Base-by-base conservation (phyloP, 2,329 filamentous ascomycete species). In the Botrytis elliptica region DNA sequence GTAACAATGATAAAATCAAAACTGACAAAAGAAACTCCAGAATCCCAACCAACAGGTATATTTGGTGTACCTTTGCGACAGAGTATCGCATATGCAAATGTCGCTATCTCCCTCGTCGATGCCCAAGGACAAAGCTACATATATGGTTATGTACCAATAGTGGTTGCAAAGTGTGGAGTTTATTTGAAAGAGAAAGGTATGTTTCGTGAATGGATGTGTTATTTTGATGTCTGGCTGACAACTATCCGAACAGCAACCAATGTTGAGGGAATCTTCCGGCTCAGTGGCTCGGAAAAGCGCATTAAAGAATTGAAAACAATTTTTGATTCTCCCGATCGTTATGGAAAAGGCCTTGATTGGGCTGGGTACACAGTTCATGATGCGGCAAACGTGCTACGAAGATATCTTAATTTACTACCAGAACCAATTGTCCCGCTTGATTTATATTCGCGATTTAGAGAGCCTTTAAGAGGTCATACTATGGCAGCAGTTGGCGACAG, bases 361-460 rank as follows among this genome's bases (percentile, higher is more conserved):
- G 92, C 94, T 65, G 96, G 96, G 65, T 99, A 97, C 82, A 99
- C 96, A 0, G 96, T 99, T 60, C 96, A 99, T 83, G 96, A 99
- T 87, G 96, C 96, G 40, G 95, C 96, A 79, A 99, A 98, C 81
- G 95, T 99, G 75, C 88, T 99, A 63, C 91, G 96, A 76, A 90
- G 96, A 78, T 99, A 99, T 82, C 90, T 99, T 76, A 98, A 98
- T 83, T 93, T 97, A 81, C 88, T 99, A 3, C 96, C 96, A 3
- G 96, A 99, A 81, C 96, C 96, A 8, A 97, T 99, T 76, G 96
- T 99, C 44, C 96, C 96, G 4, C 86, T 98, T 71, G 93, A 97
- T 79, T 91, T 98, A 76, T 99, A 99, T 82, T 93, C 97, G 80
- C 89, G 90, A 74, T 99, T 98, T 83, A 91, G 96, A 75, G 90